Evolutionary conservation across 805 yeast species (phyloP).

Genomic region (Blastobotrys parvus): DNA sequence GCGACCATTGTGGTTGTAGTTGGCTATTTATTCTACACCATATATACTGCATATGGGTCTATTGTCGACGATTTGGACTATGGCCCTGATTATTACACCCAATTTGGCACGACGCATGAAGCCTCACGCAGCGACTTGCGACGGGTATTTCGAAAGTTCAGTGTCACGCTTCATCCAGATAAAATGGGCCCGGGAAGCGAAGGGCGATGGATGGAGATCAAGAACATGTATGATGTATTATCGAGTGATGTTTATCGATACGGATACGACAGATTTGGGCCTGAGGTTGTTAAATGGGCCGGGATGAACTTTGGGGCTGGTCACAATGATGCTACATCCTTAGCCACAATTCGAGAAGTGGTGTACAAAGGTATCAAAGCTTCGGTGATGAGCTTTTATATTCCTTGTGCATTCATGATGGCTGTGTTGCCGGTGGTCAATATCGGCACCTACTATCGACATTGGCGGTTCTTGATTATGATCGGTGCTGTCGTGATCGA

Average conservation of each 20-base stretch:
- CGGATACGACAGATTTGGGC: conserved; percentile 77
- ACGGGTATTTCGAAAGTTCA: conserved; percentile 17
- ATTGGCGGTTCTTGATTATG: conserved; percentile 21
- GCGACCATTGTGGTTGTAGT: conserved; percentile 15
- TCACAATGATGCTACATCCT: not conserved
- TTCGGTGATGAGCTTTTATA: conserved; percentile 11
- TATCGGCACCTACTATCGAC: conserved; percentile 11
- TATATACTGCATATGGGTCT: not conserved
- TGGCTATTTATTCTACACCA: not conserved
- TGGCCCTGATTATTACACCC: not conserved
- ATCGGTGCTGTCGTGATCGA: conserved; percentile 16
- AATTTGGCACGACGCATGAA: conserved; percentile 2
- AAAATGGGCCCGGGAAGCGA: conserved; percentile 20
- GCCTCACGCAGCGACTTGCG: conserved; percentile 16
- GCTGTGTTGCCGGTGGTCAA: conserved; percentile 15
- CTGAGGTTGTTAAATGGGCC: conserved; percentile 38
- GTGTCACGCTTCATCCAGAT: conserved; percentile 29
- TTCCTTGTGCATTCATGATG: conserved; percentile 9
- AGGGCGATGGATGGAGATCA: conserved; percentile 39
- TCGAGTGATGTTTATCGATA: conserved; percentile 71
- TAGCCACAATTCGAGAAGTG: conserved; percentile 2
- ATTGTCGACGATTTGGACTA: not conserved
- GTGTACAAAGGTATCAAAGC: conserved; percentile 9
- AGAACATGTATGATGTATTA: conserved; percentile 68
- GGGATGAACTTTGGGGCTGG: not conserved